Evolutionary conservation across 306 rosid genomes (phyloP).

Genomic region (Acacia crassicarpa): DNA sequence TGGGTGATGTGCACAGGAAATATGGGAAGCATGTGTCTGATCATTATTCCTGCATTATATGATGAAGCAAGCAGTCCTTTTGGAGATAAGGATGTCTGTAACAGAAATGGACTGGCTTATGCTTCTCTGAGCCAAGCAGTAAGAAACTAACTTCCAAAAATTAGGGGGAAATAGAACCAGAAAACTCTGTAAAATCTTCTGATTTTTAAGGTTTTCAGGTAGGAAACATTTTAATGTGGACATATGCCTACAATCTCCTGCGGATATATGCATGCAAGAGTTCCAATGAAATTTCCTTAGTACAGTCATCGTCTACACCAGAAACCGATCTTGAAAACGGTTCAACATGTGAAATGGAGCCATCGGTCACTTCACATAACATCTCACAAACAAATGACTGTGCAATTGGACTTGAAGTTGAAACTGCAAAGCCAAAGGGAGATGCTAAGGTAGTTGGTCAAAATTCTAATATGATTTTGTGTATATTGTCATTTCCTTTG

Average conservation of each 20-base stretch:
- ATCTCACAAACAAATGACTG: not conserved
- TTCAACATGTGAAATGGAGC: not conserved
- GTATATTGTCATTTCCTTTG: not conserved
- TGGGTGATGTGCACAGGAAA: slow-evolving; percentile 32
- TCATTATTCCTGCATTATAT: slow-evolving; percentile 32
- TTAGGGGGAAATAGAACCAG: not conserved
- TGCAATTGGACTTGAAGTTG: not conserved
- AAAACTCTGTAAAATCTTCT: not conserved
- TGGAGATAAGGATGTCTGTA: slow-evolving; percentile 34
- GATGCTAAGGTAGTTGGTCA: slow-evolving; percentile 1
- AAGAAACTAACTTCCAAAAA: slow-evolving; percentile 5
- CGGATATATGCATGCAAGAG: slow-evolving; percentile 32
- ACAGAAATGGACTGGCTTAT: slow-evolving; percentile 30
- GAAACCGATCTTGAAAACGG: slow-evolving; percentile 25
- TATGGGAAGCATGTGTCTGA: slow-evolving; percentile 33
- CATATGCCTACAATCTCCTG: slow-evolving; percentile 38
- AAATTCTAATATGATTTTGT: not conserved
- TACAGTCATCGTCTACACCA: not conserved
- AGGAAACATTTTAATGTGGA: slow-evolving; percentile 35
- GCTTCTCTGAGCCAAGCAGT: slow-evolving; percentile 37
- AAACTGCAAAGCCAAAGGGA: not conserved
- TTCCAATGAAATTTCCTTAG: slow-evolving; percentile 20
- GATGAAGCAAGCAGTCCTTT: slow-evolving; percentile 33
- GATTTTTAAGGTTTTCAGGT: slow-evolving; percentile 21
- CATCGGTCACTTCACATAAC: not conserved